Evolutionary conservation across 2,329 filamentous ascomycete genomes (phyloP).

Genomic region (Calycina herbarum): DNA sequence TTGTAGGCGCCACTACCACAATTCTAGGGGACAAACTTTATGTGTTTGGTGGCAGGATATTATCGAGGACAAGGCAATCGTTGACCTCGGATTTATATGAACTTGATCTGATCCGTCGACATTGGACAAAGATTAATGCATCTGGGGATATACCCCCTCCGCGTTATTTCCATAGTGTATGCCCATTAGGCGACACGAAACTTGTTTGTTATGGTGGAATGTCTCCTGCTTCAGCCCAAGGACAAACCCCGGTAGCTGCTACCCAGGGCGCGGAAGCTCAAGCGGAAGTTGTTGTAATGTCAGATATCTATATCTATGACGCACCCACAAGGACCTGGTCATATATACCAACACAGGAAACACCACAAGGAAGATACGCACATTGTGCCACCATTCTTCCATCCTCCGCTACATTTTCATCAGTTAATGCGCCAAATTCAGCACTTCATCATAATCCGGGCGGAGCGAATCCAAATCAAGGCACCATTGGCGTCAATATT

Average conservation of each 20-base stretch:
- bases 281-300: constrained; percentile 94
- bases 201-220: constrained; percentile 98
- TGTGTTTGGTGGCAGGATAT: constrained; percentile 87
- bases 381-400: constrained; percentile 93
- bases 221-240: constrained; percentile 66
- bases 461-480: constrained; percentile 80
- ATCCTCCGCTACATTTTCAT: constrained; percentile 84
- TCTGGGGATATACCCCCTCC: constrained; percentile 84
- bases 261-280: constrained; percentile 60
- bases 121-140: constrained; percentile 90
- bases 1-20: constrained; percentile 94
- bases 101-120: constrained; percentile 82
- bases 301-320: constrained; percentile 95
- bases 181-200: constrained; percentile 89
- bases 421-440: constrained; percentile 77
- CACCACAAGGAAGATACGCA: constrained; percentile 91
- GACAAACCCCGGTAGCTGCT: constrained; percentile 47
- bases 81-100: constrained; percentile 93
- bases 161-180: constrained; percentile 96
- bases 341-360: constrained; percentile 74
- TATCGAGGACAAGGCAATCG: constrained; percentile 77
- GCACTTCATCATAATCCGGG: constrained; percentile 88
- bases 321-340: constrained; percentile 82
- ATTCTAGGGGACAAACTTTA: constrained; percentile 94
- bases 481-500: constrained; percentile 81